Conservation (phyloP, 2,329 filamentous ascomycete species). For the Didymella pomorum region DNA sequence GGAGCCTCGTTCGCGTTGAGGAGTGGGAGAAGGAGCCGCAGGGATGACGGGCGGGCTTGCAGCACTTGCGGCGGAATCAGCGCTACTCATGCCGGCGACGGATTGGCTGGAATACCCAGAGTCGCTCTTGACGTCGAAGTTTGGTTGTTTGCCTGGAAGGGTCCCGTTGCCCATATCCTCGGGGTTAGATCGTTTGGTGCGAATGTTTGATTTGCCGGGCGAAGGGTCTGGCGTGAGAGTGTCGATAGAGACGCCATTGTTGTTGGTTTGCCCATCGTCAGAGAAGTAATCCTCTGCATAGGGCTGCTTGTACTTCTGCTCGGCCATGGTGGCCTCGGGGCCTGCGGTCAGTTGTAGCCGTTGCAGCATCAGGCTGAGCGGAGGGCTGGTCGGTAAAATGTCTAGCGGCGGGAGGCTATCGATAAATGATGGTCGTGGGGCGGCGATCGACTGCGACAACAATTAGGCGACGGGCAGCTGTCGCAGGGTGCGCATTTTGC, state of each 20-base stretch:
- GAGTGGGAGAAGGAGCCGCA: constrained; percentile 20
- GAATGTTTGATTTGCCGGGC: constrained; percentile 58
- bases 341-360: constrained; percentile 8
- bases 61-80: constrained; percentile 59
- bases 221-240: constrained; percentile 35
- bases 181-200: constrained; percentile 57
- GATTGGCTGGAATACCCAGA: constrained; percentile 70
- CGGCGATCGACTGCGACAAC: constrained; percentile 20
- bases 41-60: constrained; percentile 38
- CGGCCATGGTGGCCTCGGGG: constrained; percentile 22
- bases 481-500: constrained; percentile 23
- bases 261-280: constrained; percentile 43
- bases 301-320: constrained; percentile 34
- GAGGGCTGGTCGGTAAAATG: constrained; percentile 24
- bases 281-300: constrained; percentile 53
- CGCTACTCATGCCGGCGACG: constrained; percentile 60
- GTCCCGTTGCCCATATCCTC: constrained; percentile 46
- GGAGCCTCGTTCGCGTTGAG: constrained; percentile 22
- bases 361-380: constrained; percentile 17
- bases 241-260: constrained; percentile 35
- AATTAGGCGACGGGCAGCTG: constrained; percentile 29
- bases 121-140: constrained; percentile 63
- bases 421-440: constrained; percentile 29
- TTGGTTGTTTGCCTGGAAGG: constrained; percentile 30
- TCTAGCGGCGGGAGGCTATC: constrained; percentile 34